Evolutionary conservation across 2,329 filamentous ascomycete species (phyloP).

Genomic region (Alternaria alternata): DNA sequence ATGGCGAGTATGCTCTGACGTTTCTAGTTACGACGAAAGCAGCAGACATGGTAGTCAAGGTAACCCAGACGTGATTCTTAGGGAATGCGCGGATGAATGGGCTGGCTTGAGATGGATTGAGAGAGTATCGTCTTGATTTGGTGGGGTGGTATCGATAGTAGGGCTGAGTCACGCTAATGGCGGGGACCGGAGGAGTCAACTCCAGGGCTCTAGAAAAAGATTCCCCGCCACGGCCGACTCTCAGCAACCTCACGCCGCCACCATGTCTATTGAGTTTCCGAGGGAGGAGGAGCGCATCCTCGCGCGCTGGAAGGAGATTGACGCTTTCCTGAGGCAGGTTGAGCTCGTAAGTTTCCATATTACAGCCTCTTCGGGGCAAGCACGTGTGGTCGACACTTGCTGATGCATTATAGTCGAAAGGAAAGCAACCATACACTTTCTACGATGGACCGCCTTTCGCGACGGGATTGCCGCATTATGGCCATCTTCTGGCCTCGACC

Average conservation of each 20-base stretch:
- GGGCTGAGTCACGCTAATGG: constrained; percentile 28
- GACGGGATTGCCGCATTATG: constrained; percentile 70
- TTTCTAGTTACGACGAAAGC: neutral
- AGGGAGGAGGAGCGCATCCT: constrained; percentile 88
- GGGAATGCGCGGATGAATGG: too few species aligned
- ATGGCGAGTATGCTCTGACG: neutral
- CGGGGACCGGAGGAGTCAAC: constrained; percentile 33
- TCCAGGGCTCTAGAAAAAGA: constrained; percentile 32
- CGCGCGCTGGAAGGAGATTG: constrained; percentile 86
- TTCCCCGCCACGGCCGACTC: constrained; percentile 33
- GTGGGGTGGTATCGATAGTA: constrained; percentile 32
- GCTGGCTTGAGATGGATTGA: neutral
- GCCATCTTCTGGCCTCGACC: constrained; percentile 86
- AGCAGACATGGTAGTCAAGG: neutral
- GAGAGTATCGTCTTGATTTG: neutral
- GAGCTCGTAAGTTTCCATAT: constrained; percentile 64
- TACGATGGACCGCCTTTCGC: constrained; percentile 74
- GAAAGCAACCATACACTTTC: constrained; percentile 87
- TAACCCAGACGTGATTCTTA: neutral
- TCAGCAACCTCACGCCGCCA: constrained; percentile 34
- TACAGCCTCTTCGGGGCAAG: neutral
- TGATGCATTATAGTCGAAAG: constrained; percentile 64
- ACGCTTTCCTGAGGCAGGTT: constrained; percentile 88
- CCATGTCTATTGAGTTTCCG: constrained; percentile 90
- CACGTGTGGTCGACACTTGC: constrained; percentile 7